These are phyloP conservation scores for Debaryomyces hansenii DNA, from an alignment of 805 yeast species.

Conservation along the genomic window DNA sequence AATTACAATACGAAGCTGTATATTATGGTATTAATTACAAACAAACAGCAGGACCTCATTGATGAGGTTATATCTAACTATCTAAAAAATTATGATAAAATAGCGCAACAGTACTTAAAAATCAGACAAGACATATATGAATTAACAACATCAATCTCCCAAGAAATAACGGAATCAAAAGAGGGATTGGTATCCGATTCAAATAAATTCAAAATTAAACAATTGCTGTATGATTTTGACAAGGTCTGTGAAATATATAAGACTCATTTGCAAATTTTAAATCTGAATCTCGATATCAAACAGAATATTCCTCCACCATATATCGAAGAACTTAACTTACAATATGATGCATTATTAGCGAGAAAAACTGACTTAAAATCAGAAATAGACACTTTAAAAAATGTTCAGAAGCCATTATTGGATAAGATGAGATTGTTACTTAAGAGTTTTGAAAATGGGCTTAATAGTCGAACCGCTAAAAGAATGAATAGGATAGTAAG, in stretches of 20 bases:
- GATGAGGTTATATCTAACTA: slow-evolving; percentile 29
- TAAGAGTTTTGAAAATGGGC: slow-evolving; percentile 18
- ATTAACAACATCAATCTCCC: slow-evolving; percentile 4
- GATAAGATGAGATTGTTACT: slow-evolving; percentile 31
- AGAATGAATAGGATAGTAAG: slow-evolving; percentile 10
- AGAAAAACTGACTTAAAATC: slow-evolving; percentile 13
- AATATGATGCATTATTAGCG: slow-evolving; percentile 18
- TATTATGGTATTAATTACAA: slow-evolving; percentile 27
- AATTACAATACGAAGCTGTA: background rate
- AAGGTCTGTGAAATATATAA: slow-evolving; percentile 22
- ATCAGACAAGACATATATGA: slow-evolving; percentile 31
- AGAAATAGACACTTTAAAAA: slow-evolving; percentile 24
- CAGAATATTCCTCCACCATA: slow-evolving; percentile 12
- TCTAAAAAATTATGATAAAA: slow-evolving; percentile 33
- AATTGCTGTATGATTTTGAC: slow-evolving; percentile 30
- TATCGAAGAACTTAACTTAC: slow-evolving; percentile 18
- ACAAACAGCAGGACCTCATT: slow-evolving; percentile 32
- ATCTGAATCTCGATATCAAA: slow-evolving; percentile 16
- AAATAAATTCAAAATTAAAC: slow-evolving; percentile 14
- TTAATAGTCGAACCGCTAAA: slow-evolving; percentile 14
- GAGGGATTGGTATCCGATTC: slow-evolving; percentile 10
- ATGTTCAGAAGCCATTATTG: slow-evolving; percentile 35
- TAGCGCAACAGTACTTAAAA: slow-evolving; percentile 30
- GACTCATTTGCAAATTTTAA: slow-evolving; percentile 23
- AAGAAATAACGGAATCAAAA: slow-evolving; percentile 7